These are phyloP conservation scores for Porpolomopsis calyptriformis DNA, from an alignment of 768 basidiomycete species.

Conservation along the genomic window DNA sequence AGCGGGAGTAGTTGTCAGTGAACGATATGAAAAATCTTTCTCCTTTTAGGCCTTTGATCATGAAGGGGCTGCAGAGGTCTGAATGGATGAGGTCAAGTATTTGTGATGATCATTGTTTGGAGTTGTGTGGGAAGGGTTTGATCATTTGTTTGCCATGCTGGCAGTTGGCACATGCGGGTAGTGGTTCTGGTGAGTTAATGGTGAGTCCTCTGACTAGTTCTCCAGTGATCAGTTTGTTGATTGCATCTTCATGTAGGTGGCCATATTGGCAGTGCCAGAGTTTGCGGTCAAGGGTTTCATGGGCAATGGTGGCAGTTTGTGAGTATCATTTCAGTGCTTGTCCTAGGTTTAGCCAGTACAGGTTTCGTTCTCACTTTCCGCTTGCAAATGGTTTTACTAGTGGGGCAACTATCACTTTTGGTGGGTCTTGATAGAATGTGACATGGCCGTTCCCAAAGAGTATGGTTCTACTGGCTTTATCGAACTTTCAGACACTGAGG, in stretches of 20 bases:
- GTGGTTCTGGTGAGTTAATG: neutral
- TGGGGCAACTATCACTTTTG: neutral
- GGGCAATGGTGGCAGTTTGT: neutral
- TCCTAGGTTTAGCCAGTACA: neutral
- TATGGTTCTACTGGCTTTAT: neutral
- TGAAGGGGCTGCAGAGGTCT: constrained; percentile 18
- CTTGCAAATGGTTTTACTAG: neutral
- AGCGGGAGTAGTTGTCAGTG: constrained; percentile 9
- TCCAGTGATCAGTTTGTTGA: neutral
- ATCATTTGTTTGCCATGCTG: neutral
- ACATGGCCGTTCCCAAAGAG: neutral
- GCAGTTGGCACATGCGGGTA: neutral
- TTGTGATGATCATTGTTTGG: no score
- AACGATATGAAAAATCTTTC: constrained; percentile 11
- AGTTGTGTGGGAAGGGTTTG: neutral
- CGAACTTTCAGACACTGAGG: neutral
- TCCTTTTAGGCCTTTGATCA: constrained; percentile 4
- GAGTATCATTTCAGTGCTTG: neutral
- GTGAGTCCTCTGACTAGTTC: neutral
- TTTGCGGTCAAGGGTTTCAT: neutral
- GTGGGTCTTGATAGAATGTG: neutral
- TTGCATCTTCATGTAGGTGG: neutral
- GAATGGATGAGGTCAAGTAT: constrained; percentile 12
- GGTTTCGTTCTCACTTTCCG: neutral
- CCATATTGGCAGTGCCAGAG: neutral